Evolutionary conservation across 768 basidiomycete genomes (phyloP).

Genomic region (Termitomyces sp.): DNA sequence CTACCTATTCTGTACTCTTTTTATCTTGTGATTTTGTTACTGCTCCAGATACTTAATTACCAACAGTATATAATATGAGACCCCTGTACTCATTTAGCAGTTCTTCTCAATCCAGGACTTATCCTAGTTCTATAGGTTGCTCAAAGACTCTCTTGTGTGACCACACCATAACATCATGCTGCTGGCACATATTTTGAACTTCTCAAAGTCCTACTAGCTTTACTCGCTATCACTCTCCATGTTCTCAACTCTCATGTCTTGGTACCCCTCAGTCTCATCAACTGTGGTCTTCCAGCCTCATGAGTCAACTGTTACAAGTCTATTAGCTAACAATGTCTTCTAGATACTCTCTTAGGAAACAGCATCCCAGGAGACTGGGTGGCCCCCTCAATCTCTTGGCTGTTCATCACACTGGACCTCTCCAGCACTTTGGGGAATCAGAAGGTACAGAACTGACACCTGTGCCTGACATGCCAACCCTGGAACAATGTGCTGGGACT

Average conservation of each 20-base stretch:
- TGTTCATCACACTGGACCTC: neutral
- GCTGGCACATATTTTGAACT: constrained; percentile 4
- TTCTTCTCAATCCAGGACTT: too few species aligned
- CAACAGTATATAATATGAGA: too few species aligned
- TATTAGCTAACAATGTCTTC: neutral
- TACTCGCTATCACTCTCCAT: fast-evolving
- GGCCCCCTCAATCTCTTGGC: neutral
- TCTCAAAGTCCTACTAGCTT: neutral
- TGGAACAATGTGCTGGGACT: too few species aligned
- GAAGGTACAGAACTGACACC: neutral
- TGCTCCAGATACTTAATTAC: too few species aligned
- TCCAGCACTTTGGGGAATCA: neutral
- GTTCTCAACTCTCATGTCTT: neutral
- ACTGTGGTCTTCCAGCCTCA: neutral
- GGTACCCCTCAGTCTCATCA: neutral
- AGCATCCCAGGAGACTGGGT: neutral
- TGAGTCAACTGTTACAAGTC: neutral
- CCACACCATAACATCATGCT: too few species aligned
- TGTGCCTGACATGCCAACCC: fast-evolving
- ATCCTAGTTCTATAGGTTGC: too few species aligned
- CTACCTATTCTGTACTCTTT: too few species aligned
- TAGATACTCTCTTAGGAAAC: neutral
- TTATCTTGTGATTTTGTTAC: too few species aligned
- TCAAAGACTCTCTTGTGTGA: too few species aligned
- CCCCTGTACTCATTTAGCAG: too few species aligned